These are phyloP conservation scores for Suhomyces prunicola DNA, from an alignment of 805 yeast genomes.

Conservation along the genomic window DNA sequence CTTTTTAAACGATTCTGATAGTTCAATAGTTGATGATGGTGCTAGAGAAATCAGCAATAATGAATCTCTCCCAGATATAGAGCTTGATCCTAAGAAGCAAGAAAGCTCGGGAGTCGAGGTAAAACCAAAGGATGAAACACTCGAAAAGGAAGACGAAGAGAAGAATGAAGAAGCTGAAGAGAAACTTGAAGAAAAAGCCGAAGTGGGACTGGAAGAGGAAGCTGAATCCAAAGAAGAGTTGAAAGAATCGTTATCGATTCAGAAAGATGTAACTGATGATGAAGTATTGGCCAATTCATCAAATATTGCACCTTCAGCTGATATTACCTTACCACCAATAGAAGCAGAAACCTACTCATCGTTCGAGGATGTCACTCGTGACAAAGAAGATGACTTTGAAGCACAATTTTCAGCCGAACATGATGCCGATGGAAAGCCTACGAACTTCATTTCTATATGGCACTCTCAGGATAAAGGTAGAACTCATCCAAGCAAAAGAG, in stretches of 20 bases:
- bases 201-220: neutral
- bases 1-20: constrained; percentile 1
- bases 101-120: neutral
- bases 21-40: constrained; percentile 14
- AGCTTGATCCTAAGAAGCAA: neutral
- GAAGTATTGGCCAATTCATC: constrained; percentile 42
- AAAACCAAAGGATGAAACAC: neutral
- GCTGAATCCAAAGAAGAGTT: constrained; percentile 8
- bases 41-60: neutral
- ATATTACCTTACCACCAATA: constrained; percentile 36
- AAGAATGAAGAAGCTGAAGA: neutral
- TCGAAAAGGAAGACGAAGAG: neutral
- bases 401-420: constrained; percentile 42
- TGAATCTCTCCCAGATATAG: neutral
- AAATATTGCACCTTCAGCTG: constrained; percentile 34
- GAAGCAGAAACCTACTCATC: constrained; percentile 41
- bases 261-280: constrained; percentile 1
- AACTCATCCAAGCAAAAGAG: constrained; percentile 6
- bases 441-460: constrained; percentile 40
- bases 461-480: constrained; percentile 33
- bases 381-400: constrained; percentile 29
- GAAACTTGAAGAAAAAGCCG: neutral
- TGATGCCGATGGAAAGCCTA: constrained; percentile 28
- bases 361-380: constrained; percentile 37
- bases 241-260: neutral